Base-by-base conservation (phyloP, 768 basidiomycete species). In the Termitomyces sp. region DNA sequence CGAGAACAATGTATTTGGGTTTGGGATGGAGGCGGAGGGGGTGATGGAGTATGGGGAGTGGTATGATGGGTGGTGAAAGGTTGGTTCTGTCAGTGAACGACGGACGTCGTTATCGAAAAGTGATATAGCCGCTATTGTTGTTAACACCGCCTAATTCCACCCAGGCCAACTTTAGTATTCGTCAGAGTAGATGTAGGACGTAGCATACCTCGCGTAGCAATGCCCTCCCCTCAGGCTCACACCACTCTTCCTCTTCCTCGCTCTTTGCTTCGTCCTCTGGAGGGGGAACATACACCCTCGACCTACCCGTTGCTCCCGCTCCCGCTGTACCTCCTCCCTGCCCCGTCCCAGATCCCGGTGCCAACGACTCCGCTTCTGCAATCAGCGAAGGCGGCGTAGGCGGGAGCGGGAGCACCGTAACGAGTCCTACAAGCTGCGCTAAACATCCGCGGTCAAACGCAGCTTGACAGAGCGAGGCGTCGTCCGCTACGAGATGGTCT, bases 81-180 rank as follows among this genome's bases (percentile, higher is more conserved):
- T 48, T 8, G 64, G 55, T n/a, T 65, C 64, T 3, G 64, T 60
- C 3, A 96, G 75, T 32, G 82, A 76, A 1, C 87, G 79, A 2
- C 94, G 86, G 49, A 91, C 84, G 43, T 90, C 84, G 64, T 89
- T 88, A 64, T 86, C 83, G 60, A 85, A 87, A 7, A 95, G 80
- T 1, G 88, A 76, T 17, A 96, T 81, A 1, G 90, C 77, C 0
- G 92, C 90, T 29, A 92, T 79, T 0, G 88, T 79, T 4, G 87
- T 87, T n/a, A 97, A 75, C 0, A 85, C 81, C 11, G 87, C 92
- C 89, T 93, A 61, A 17, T 17, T 6, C 5, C 1, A 6, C 11
- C 37, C 11, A 5, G 15, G 5, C 31, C 31, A 52, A 53, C 42
- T 50, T 12, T 49, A 43, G 17, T 52, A 60, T 59, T 56, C 36